Evolutionary conservation across 2,329 filamentous ascomycete genomes (phyloP).

Genomic region (Didymella pinodella): DNA sequence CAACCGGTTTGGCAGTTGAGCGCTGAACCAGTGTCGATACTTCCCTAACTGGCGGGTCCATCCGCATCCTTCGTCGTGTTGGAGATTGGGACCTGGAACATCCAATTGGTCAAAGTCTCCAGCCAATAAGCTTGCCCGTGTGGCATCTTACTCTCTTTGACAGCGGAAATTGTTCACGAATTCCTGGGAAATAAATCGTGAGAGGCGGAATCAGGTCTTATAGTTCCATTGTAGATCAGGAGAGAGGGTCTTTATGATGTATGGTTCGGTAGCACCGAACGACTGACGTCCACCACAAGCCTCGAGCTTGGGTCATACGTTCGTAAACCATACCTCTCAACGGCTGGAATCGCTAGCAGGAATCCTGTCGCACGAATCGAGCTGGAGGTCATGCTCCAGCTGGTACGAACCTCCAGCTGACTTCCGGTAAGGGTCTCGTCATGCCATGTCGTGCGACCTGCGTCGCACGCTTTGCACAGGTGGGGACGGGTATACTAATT

Average conservation of each 20-base stretch:
- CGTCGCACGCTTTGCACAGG: constrained; percentile 14
- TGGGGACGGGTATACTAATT: constrained; percentile 22
- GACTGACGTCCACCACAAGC: constrained; percentile 1
- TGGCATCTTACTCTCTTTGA: constrained; percentile 10
- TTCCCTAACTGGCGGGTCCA: constrained; percentile 19
- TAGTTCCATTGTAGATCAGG: constrained; percentile 4
- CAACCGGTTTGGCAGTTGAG: constrained; percentile 16
- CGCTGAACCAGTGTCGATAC: constrained; percentile 16
- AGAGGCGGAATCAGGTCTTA: background rate
- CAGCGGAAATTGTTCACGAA: constrained; percentile 1
- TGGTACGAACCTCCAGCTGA: constrained; percentile 14
- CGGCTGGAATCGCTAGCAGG: background rate
- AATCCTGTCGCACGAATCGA: constrained; percentile 5
- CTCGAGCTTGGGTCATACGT: constrained; percentile 21
- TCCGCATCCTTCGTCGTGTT: constrained; percentile 15
- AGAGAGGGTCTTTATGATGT: constrained; percentile 9
- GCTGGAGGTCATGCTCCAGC: constrained; percentile 13
- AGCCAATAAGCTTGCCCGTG: constrained; percentile 10
- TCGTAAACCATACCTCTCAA: constrained; percentile 1
- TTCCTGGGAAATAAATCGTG: constrained; percentile 2
- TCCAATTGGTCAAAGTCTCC: constrained; percentile 6
- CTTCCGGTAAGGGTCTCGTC: constrained; percentile 12
- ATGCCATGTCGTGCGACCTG: constrained; percentile 20
- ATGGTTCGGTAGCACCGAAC: constrained; percentile 15
- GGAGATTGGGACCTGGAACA: background rate